phyloP scores from a whole-genome alignment of 148 eudicot species.

The Drosera capensis region DNA sequence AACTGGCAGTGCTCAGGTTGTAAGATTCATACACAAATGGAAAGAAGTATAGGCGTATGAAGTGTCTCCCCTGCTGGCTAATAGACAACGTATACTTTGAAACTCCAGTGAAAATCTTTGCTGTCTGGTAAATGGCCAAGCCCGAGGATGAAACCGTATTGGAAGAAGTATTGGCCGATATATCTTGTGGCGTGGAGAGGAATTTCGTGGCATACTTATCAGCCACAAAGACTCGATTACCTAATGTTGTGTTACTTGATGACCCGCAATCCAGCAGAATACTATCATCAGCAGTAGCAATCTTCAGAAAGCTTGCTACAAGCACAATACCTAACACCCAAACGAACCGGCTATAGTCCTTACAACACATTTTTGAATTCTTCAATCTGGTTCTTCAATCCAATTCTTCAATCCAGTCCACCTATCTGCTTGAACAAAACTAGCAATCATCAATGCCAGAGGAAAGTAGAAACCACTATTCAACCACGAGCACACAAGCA shows the following conservation, averaged over 20 bases:
- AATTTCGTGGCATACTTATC: conserved; percentile 37
- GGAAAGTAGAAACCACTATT: too few relatives aligned
- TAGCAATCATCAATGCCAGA: too few relatives aligned
- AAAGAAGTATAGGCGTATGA: conserved; percentile 68
- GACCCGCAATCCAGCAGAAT: conserved; percentile 80
- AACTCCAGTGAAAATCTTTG: conserved; percentile 40
- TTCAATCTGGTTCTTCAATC: neutral
- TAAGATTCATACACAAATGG: conserved; percentile 35
- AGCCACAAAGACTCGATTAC: conserved; percentile 40
- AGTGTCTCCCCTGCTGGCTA: conserved; percentile 45
- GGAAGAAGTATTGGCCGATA: conserved; percentile 26
- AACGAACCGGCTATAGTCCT: conserved; percentile 12
- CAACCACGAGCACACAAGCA: too few relatives aligned
- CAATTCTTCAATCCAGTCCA: neutral
- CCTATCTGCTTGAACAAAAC: too few relatives aligned
- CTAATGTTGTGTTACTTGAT: conserved; percentile 29
- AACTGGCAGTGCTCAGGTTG: conserved; percentile 34
- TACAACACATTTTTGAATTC: conserved; percentile 15
- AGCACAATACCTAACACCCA: conserved; percentile 15
- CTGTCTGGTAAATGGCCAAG: conserved; percentile 43
- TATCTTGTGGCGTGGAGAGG: conserved; percentile 43
- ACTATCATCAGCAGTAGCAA: conserved; percentile 26
- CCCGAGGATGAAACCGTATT: conserved; percentile 24
- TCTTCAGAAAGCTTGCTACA: conserved; percentile 14
- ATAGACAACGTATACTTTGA: conserved; percentile 54